Evolutionary conservation across 202 grass and related monocot species (phyloP), one percentile per base, ranked within the genome.

Genomic region (Sporobolus alterniflorus): DNA sequence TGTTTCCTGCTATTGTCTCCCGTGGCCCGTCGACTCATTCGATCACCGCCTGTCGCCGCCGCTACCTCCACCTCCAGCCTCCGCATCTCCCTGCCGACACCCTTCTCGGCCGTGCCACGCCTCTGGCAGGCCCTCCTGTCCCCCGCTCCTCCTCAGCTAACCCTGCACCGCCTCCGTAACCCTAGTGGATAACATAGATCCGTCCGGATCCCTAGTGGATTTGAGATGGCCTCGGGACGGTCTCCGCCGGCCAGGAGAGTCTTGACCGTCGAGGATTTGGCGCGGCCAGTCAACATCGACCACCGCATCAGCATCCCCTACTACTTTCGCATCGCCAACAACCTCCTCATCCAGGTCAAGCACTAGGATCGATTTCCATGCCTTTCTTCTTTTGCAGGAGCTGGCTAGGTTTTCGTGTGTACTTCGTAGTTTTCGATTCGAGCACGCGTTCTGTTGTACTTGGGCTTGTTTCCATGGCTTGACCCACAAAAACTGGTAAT

Each of bases 291-390:
- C 40, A 66, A 76, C 42, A 89, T 98, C 74, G 96, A 98, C 85
- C 78, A 93, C 64, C 93, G 91, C 74, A 95, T 98, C 85, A 88
- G 85, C 68, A 79, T 98, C 55, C 52, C 82, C 22, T 85, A 96
- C 85, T 98, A 98, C 74, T 96, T 90, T 77, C 93, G 96, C 61
- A 95, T 98, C 80, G 96, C 93, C 10, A 87, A 91, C 30, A 98
- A 96, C 51, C 93, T 98, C 56, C 90, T 96, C 83, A 89, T 86
- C 31, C 96, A 98, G 93, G 96, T 98, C 50, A 66, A 81, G 50
- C 49, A 80, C 24, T 81, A 75, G 20, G 34, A 54, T 70, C 36
- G 18, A 60, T 62, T 49, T n/a, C 51, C 44, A 28, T 70, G 36
- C 15, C 36, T 40, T 65, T 82, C 22, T 81, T 60, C 70, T n/a